Base-by-base conservation (phyloP, 139 green algal genomes). In the Chlorella ohadii region DNA sequence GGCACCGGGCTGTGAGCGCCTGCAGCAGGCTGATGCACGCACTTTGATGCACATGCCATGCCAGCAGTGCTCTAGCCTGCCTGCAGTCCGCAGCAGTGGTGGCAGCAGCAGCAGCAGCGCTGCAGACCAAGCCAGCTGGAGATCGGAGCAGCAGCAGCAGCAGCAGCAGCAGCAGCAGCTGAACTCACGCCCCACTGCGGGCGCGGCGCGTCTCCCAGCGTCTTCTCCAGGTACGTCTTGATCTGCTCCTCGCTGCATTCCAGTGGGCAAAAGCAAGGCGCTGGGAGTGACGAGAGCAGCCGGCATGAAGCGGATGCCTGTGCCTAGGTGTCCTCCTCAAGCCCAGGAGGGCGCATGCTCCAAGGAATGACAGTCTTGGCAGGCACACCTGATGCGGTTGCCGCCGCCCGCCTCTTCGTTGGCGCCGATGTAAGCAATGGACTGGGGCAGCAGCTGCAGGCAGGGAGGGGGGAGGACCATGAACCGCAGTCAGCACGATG, bases 361-460 rank as follows among this genome's bases (percentile, higher is more conserved):
- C n/a, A n/a, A n/a, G n/a, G n/a, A n/a, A n/a, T n/a, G n/a, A n/a
- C n/a, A n/a, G n/a, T n/a, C n/a, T n/a, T n/a, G n/a, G n/a, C n/a
- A n/a, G n/a, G n/a, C n/a, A n/a, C 31, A 72, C 70, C 70, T 92
- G 39, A 97, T 93, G 36, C 94, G 89, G 79, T 97, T 96, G 73
- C 94, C 91, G 44, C 93, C 92, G 15, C 93, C 93, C 23, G 87
- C 83, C 80, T 96, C 90, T 27, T 96, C 89, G 25, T 57, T 76
- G n/a, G 47, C 70, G 6, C 78, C 68, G 63, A 94, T 86, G 75
- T 91, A 78, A 4, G 27, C 41, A 2, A 89, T 83, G 0, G 87
- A 93, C 41, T 94, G 86, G 4, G 94, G 94, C 56, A 97, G 89
- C 28, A 94, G 74, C 84, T 90, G 84, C 74, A 85, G 20, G 6